Conservation (phyloP, 805 yeast genomes). For the Scheffersomyces ergatensis region DNA sequence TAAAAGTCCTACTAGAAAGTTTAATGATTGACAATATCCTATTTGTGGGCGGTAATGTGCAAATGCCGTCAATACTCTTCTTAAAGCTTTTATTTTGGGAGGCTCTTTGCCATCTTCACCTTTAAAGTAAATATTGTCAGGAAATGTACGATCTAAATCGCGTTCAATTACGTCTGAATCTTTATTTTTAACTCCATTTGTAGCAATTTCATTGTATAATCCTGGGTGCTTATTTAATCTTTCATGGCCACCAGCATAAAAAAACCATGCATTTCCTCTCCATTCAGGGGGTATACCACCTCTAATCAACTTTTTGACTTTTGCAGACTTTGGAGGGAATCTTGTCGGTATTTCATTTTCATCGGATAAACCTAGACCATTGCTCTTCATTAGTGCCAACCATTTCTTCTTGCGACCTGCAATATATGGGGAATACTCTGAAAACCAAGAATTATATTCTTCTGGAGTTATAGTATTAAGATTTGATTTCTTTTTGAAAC, state of each 20-base stretch:
- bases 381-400: constrained; percentile 61
- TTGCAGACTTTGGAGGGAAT: constrained; percentile 78
- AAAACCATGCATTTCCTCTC: constrained; percentile 98
- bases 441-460: constrained; percentile 77
- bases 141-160: constrained; percentile 91
- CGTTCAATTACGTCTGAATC: constrained; percentile 93
- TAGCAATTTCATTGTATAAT: constrained; percentile 66
- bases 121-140: constrained; percentile 78
- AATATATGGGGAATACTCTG: constrained; percentile 60
- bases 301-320: constrained; percentile 75
- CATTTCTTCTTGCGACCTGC: constrained; percentile 73
- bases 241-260: constrained; percentile 84
- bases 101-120: constrained; percentile 44
- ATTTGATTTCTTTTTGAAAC: constrained; percentile 69
- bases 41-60: constrained; percentile 83
- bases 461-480: constrained; percentile 44
- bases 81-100: constrained; percentile 62
- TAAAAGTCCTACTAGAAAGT: constrained; percentile 85
- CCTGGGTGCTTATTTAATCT: constrained; percentile 67
- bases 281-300: constrained; percentile 96
- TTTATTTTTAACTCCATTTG: constrained; percentile 53
- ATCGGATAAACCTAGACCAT: constrained; percentile 47
- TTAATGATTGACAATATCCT: constrained; percentile 95
- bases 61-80: constrained; percentile 82
- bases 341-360: constrained; percentile 46